Evolutionary conservation across 2,329 filamentous ascomycete species (phyloP).

Genomic region (Karstenula rhodostoma): DNA sequence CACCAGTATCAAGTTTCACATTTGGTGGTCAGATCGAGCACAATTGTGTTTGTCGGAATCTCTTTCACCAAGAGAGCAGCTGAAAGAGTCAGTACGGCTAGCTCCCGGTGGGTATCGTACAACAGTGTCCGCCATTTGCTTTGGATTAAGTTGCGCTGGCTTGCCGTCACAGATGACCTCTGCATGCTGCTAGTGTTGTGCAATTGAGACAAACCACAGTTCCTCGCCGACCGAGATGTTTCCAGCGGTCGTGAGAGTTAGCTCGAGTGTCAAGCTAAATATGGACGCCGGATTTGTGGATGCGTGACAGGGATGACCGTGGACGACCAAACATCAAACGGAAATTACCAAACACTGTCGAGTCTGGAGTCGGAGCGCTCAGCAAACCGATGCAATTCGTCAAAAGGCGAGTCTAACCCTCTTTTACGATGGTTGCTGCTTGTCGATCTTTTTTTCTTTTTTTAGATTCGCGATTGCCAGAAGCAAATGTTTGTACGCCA

Average conservation of each 20-base stretch:
- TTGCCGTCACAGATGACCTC: background rate
- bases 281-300: background rate
- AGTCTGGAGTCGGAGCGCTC: background rate
- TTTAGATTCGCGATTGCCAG: background rate
- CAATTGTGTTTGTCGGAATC: background rate
- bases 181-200: background rate
- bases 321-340: background rate
- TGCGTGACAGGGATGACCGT: background rate
- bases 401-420: too few relatives aligned
- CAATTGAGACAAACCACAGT: conserved; percentile 2
- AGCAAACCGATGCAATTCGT: background rate
- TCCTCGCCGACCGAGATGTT: background rate
- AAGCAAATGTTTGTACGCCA: background rate
- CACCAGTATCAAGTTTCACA: background rate
- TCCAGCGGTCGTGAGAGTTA: background rate
- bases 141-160: background rate
- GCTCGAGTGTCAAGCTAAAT: background rate
- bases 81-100: background rate
- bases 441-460: background rate
- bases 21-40: background rate
- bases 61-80: background rate
- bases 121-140: background rate
- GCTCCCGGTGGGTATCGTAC: background rate
- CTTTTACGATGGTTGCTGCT: background rate
- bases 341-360: background rate